These are phyloP conservation scores for Chrysopogon serrulatus DNA, from an alignment of 176 grass and related monocot species.

Conservation along the genomic window DNA sequence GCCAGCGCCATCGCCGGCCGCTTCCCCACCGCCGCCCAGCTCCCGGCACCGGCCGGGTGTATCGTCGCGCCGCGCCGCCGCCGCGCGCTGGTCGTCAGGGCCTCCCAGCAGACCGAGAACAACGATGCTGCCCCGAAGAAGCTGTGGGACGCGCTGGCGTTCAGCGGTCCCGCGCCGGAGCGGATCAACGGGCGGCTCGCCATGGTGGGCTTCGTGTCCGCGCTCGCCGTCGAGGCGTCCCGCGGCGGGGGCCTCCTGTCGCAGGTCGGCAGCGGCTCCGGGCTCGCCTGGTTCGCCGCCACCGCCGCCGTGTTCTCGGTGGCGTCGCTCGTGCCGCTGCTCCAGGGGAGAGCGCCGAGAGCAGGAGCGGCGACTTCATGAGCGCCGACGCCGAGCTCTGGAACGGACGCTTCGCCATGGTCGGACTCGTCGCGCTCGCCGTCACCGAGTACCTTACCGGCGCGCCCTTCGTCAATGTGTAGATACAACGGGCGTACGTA, in stretches of 20 bases:
- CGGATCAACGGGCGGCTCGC: slow-evolving; percentile 71
- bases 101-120: background rate
- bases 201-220: slow-evolving; percentile 69
- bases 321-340: slow-evolving; percentile 69
- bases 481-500: background rate
- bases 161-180: slow-evolving; percentile 62
- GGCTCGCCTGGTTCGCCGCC: slow-evolving; percentile 39
- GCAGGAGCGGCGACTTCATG: slow-evolving; percentile 27
- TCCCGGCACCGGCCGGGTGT: no score
- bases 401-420: slow-evolving; percentile 87
- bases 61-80: background rate
- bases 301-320: slow-evolving; percentile 40
- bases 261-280: slow-evolving; percentile 38
- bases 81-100: background rate
- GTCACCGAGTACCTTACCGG: slow-evolving; percentile 83
- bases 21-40: no score
- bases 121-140: background rate
- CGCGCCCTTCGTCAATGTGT: slow-evolving; percentile 50
- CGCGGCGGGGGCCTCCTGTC: slow-evolving; percentile 30
- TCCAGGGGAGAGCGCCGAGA: slow-evolving; percentile 50
- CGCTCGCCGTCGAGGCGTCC: slow-evolving; percentile 53
- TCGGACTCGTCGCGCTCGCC: slow-evolving; percentile 76
- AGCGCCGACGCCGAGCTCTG: slow-evolving; percentile 75
- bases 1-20: background rate
- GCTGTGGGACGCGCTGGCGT: slow-evolving; percentile 56